Percentiles rank a stretch among this genome's conserved stretches.
phyloP scores from a whole-genome alignment of 345 rosid species.

The Conringia planisiliqua region DNA sequence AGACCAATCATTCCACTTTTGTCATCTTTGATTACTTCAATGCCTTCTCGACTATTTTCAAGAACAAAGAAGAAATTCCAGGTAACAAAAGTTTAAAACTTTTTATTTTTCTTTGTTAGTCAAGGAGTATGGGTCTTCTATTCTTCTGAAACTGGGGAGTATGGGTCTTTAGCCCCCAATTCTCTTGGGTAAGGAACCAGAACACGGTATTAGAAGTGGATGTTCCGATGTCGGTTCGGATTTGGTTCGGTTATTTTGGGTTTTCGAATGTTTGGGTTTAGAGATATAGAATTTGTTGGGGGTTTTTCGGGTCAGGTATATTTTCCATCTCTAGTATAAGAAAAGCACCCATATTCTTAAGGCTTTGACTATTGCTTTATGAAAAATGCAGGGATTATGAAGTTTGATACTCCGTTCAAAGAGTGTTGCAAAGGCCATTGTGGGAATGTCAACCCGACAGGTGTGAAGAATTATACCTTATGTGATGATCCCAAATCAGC shows the following conservation, averaged over 20 bases:
- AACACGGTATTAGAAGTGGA: no score
- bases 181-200: no score
- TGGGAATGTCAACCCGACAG: not conserved
- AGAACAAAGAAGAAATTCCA: constrained; percentile 28
- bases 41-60: constrained; percentile 47
- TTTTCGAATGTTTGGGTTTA: no score
- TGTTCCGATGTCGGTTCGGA: no score
- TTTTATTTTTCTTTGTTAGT: not conserved
- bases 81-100: not conserved
- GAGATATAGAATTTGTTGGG: no score
- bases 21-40: constrained; percentile 44
- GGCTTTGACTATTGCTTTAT: not conserved
- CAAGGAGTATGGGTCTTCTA: not conserved
- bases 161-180: not conserved
- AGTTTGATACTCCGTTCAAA: constrained; percentile 37
- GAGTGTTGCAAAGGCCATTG: constrained; percentile 41
- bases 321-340: not conserved
- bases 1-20: constrained; percentile 30
- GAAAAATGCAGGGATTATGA: constrained; percentile 25
- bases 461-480: constrained; percentile 20
- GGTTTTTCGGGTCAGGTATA: no score
- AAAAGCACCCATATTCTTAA: not conserved
- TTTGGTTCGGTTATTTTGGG: no score
- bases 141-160: no score
- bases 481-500: constrained; percentile 36